Base-by-base conservation (phyloP, 768 basidiomycete genomes). In the Royoungia palumana region DNA sequence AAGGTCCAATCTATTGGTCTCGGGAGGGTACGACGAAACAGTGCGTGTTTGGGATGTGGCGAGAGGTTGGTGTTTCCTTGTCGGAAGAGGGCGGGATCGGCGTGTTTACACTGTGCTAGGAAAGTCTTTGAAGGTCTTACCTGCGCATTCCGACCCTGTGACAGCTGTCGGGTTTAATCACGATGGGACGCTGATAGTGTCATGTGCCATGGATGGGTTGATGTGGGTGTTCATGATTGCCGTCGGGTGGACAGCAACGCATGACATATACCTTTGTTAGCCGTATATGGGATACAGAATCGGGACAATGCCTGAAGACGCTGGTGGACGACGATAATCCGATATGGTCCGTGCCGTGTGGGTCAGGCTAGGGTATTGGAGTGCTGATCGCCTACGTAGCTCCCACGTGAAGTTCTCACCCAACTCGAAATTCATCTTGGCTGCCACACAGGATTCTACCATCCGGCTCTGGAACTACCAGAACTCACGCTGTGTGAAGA, bases 301-400 rank as follows among this genome's bases (percentile, higher is more conserved):
- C 94, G 4, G 96, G 95, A 2, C 96, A 99, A 69, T 99, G 96
- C 69, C 75, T 99, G 42, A 98, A 96, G 69, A 98, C 96, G 2
- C 70, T 99, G 39, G 94, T 94, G 10, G 94, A 97, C 58, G 96
- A 97, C 59, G 91, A 93, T 54, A 96, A 93, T 68, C 94, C 95
- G 3, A 86, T 94, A 66, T 94, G 83, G 89, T 92, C 50, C 35
- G 72, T 60, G 47, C 44, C 22, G 20, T 22, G 57, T 37, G 35
- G 32, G 14, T 14, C 32, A 27, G 40, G 35, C 27, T 30, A 22
- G 27, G 9, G 34, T 44, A 44, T 42, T 36, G 39, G 38, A 49
- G 35, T 24, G 34, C 39, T 63, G 39, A 56, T 30, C 36, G 40
- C 27, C 30, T 24, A 30, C 39, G 34, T 35, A 92, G 92, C 52